Conservation (phyloP, 176 grass and related monocot genomes). For the Cenchrus americanus region DNA sequence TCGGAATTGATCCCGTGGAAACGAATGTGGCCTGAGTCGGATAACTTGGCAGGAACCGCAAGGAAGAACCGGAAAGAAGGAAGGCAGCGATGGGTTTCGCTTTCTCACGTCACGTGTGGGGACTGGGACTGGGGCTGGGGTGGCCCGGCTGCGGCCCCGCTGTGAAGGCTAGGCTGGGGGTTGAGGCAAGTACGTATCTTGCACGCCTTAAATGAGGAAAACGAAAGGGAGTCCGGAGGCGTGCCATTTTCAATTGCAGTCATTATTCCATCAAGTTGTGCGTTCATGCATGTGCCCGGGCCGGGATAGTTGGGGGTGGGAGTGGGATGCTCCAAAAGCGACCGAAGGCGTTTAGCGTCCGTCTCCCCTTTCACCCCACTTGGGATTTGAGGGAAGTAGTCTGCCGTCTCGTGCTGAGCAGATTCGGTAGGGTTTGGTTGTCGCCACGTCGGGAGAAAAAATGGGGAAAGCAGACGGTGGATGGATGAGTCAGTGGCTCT, state of each 20-base stretch:
- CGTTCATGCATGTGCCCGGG: conserved; percentile 22
- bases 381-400: not conserved
- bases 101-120: not conserved
- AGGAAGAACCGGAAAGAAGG: not conserved
- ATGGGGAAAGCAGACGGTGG: not conserved
- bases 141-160: not conserved
- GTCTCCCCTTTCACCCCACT: conserved; percentile 38
- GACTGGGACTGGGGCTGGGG: too few species aligned
- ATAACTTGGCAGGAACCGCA: not conserved
- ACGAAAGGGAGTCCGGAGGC: conserved; percentile 1
- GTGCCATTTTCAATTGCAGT: not conserved
- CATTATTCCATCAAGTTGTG: not conserved
- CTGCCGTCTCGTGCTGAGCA: not conserved
- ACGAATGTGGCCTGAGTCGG: too few species aligned
- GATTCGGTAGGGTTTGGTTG: conserved; percentile 4
- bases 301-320: not conserved
- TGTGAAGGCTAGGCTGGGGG: not conserved
- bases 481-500: not conserved
- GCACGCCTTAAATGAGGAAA: conserved; percentile 48
- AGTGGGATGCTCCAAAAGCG: not conserved
- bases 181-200: not conserved
- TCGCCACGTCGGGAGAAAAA: not conserved
- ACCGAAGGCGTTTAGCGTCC: not conserved
- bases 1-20: too few species aligned
- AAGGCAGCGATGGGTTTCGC: conserved; percentile 5